Evolutionary conservation across 192 early-diverging fungal species (phyloP), one percentile per base, ranked within the genome.

Genomic region (Podila clonocystis): DNA sequence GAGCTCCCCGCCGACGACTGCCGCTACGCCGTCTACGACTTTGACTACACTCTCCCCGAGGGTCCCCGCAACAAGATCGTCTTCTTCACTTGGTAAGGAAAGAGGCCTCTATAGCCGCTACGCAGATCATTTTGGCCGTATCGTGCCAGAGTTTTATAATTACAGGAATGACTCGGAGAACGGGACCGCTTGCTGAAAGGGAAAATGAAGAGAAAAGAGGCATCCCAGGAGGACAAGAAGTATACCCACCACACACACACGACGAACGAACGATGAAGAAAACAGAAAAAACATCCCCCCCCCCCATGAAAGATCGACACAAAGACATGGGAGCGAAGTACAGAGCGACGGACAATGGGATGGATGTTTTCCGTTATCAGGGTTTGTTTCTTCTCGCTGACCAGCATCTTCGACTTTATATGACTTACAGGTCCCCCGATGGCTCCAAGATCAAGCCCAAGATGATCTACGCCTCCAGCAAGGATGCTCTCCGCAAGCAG

Each of bases 381-480:
- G 17, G 33, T 48, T 59, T 57, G 52, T 22, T 58, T 34, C 12
- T 6, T 50, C 22, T n/a, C 29, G 11, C 33, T 55, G 12, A 36
- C 34, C 30, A 49, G 5, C 8, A 26, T 4, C 41, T 58, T 58
- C 58, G 58, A 26, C 28, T n/a, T 68, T 74, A 31, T 30, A 31
- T 62, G n/a, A n/a, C n/a, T 31, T 13, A 26, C 82, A 95, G 93
- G 93, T 84, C 91, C 38, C 97, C 97, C 29, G 95, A 97, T 67
- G 83, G 62, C 6, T 86, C 95, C 30, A 91, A 86, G 73, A 84
- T 97, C 68, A 91, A 88, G 79, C 64, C 85, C 77, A 96, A 96
- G 90, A 98, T 98, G 97, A 58, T 97, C 73, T 97, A 97, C 86
- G 90, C 97, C 29, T 89, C 93, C 36, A 91, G 87, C 85, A 97